A percentile compares a stretch with the other conserved stretches of the same genome.
phyloP scores from a whole-genome alignment of 164 flowering plant genomes.

The Protea cynaroides region DNA sequence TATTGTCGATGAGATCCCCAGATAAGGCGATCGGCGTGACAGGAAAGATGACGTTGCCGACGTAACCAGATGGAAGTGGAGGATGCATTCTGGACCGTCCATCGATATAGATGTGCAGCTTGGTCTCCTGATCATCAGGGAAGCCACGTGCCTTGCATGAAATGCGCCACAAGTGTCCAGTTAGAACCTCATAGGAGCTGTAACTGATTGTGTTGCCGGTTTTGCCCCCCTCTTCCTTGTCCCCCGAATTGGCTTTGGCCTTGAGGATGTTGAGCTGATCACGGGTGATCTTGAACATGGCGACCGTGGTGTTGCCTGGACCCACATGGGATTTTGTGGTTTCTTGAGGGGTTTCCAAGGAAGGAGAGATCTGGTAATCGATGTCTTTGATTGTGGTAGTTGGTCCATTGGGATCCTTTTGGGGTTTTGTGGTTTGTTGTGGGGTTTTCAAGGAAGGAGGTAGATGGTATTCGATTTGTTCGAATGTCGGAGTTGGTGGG shows the following conservation, averaged over 20 bases:
- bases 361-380: slow-evolving; percentile 58
- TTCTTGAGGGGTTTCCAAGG: slow-evolving; percentile 15
- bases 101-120: slow-evolving; percentile 54
- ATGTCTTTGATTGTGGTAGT: too few relatives aligned
- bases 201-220: slow-evolving; percentile 10
- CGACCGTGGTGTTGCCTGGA: not conserved
- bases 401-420: too few relatives aligned
- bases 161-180: slow-evolving; percentile 66
- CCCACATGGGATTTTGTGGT: too few relatives aligned
- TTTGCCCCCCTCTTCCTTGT: slow-evolving; percentile 31
- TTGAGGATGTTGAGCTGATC: slow-evolving; percentile 39
- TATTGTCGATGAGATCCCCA: slow-evolving; percentile 43
- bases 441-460: too few relatives aligned
- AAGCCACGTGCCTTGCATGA: slow-evolving; percentile 54
- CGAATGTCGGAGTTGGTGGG: slow-evolving; percentile 49
- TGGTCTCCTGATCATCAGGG: slow-evolving; percentile 40
- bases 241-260: slow-evolving; percentile 17
- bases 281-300: slow-evolving; percentile 39
- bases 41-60: slow-evolving; percentile 62
- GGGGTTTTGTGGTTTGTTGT: too few relatives aligned
- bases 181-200: slow-evolving; percentile 62
- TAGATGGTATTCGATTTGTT: too few relatives aligned
- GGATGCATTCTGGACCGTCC: slow-evolving; percentile 58
- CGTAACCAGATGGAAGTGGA: slow-evolving; percentile 49
- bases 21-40: slow-evolving; percentile 47